phyloP scores from a whole-genome alignment of 768 basidiomycete species.

The Podaxis sp. region DNA sequence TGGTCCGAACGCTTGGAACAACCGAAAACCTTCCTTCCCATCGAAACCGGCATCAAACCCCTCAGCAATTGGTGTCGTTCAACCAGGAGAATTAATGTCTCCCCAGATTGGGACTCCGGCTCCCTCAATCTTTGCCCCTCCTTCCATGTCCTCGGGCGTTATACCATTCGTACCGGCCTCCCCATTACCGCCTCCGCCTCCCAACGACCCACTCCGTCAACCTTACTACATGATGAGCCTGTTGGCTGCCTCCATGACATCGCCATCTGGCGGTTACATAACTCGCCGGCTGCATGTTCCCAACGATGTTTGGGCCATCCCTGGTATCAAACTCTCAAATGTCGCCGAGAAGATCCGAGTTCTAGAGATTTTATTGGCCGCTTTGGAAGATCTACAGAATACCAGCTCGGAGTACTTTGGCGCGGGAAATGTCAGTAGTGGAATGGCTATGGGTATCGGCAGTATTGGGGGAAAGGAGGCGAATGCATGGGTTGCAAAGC shows the following conservation, averaged over 20 bases:
- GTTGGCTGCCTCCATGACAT: constrained; percentile 75
- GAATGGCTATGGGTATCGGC: constrained; percentile 72
- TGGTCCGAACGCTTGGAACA: constrained; percentile 42
- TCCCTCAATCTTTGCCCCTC: constrained; percentile 16
- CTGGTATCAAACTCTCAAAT: constrained; percentile 81
- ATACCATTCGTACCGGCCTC: constrained; percentile 70
- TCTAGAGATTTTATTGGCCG: constrained; percentile 74
- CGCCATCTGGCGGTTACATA: constrained; percentile 82
- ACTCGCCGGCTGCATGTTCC: constrained; percentile 87
- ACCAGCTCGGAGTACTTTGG: constrained; percentile 76
- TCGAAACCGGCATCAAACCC: constrained; percentile 51
- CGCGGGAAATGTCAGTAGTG: constrained; percentile 75
- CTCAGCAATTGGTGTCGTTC: constrained; percentile 17
- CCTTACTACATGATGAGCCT: constrained; percentile 92
- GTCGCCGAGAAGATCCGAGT: constrained; percentile 84
- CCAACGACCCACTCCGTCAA: constrained; percentile 71
- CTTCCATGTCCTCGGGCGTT: constrained; percentile 32
- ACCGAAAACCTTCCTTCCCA: constrained; percentile 51
- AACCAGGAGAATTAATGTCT: constrained; percentile 26
- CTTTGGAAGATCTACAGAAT: constrained; percentile 75
- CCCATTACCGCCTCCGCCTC: constrained; percentile 72
- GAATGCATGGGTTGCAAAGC: constrained; percentile 71
- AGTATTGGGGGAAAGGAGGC: constrained; percentile 77
- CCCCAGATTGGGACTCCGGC: constrained; percentile 31
- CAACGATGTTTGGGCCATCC: constrained; percentile 88